Percentiles rank a stretch among this genome's conserved stretches.
These are phyloP conservation scores for Oenanthe sinensis DNA, from an alignment of 129 eudicot genomes.

Conservation along the genomic window DNA sequence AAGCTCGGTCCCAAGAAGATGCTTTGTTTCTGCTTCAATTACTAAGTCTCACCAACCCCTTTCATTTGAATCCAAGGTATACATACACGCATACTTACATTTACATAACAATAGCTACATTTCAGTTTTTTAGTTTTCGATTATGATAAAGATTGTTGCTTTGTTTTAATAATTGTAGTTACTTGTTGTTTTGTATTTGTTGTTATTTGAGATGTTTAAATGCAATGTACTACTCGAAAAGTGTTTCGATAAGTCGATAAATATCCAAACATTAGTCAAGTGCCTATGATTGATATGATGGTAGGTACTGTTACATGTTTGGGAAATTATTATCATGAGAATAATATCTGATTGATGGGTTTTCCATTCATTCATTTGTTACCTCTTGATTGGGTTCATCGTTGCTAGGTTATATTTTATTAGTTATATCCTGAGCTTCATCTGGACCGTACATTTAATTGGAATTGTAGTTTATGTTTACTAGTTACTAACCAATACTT, in stretches of 20 bases:
- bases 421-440: slow-evolving; percentile 8
- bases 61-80: not conserved
- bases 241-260: not conserved
- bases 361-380: slow-evolving; percentile 10
- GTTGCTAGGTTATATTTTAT: slow-evolving; percentile 18
- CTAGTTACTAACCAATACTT: not conserved
- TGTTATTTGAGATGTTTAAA: not conserved
- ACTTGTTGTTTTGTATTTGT: not conserved
- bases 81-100: not conserved
- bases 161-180: not conserved
- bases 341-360: slow-evolving; percentile 20
- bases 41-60: not conserved
- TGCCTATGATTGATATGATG: slow-evolving; percentile 15
- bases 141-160: not conserved
- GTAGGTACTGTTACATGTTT: slow-evolving; percentile 27
- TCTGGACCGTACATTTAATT: slow-evolving; percentile 15
- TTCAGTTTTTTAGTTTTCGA: not conserved
- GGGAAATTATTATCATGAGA: slow-evolving; percentile 14
- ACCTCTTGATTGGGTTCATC: slow-evolving; percentile 24
- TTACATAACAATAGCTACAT: not conserved
- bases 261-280: slow-evolving; percentile 21
- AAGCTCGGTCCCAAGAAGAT: not conserved
- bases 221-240: not conserved
- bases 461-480: not conserved
- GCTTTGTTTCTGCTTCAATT: not conserved